These are phyloP conservation scores for Lactarius evosmus DNA, from an alignment of 768 basidiomycete genomes.

Conservation along the genomic window DNA sequence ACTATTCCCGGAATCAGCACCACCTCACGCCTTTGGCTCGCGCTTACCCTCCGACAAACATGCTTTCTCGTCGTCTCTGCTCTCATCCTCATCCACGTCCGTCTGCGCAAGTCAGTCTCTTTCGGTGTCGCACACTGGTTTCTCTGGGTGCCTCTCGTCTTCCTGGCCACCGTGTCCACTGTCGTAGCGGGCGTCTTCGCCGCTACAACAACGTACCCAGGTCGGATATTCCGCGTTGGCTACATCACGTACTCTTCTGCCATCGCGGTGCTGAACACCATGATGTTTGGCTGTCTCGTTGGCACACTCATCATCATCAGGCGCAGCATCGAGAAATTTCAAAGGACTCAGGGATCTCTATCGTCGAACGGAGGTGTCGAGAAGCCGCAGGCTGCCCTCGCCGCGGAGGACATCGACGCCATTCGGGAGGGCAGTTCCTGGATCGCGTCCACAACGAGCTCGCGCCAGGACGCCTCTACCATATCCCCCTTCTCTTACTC, in stretches of 20 bases:
- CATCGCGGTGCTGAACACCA: slow-evolving; percentile 49
- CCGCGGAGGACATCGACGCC: slow-evolving; percentile 68
- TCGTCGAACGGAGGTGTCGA: slow-evolving; percentile 55
- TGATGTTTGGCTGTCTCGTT: slow-evolving; percentile 57
- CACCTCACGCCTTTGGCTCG: slow-evolving; percentile 64
- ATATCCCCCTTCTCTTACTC: slow-evolving; percentile 72
- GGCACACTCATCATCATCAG: slow-evolving; percentile 63
- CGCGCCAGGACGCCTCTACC: slow-evolving; percentile 46
- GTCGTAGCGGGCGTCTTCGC: slow-evolving; percentile 57
- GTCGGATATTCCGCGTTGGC: slow-evolving; percentile 54
- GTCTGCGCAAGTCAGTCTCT: slow-evolving; percentile 64
- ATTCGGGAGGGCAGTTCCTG: slow-evolving; percentile 77
- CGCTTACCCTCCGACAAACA: slow-evolving; percentile 61
- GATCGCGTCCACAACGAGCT: slow-evolving; percentile 65
- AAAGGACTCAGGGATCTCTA: slow-evolving; percentile 55
- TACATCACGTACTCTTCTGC: slow-evolving; percentile 54
- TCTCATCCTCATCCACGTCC: slow-evolving; percentile 65
- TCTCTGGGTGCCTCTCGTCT: slow-evolving; percentile 61
- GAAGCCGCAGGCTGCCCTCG: slow-evolving; percentile 59
- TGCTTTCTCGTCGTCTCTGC: slow-evolving; percentile 60
- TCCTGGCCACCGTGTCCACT: slow-evolving; percentile 56
- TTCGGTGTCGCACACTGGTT: slow-evolving; percentile 73
- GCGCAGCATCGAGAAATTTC: slow-evolving; percentile 56
- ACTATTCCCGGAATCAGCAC: slow-evolving; percentile 50
- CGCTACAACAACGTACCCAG: slow-evolving; percentile 41